Percentiles rank a stretch among this genome's conserved stretches.
Conservation (phyloP, 1,284 basidiomycete species). For the Cutaneotrichosporon dermatis region DNA sequence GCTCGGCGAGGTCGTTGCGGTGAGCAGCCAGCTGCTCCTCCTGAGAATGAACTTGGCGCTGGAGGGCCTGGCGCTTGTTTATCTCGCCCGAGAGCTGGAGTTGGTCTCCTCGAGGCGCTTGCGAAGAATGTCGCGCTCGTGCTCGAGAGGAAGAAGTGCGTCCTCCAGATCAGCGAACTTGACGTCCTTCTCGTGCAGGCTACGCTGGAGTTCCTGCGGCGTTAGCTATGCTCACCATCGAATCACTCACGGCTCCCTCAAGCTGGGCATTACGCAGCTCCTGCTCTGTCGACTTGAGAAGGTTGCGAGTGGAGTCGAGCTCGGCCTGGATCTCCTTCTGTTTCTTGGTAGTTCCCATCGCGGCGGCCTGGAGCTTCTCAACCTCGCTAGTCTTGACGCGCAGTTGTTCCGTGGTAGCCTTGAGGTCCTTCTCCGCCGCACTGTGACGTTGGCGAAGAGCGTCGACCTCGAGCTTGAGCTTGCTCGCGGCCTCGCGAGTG, state of each 20-base stretch:
- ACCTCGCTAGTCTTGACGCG: constrained; percentile 54
- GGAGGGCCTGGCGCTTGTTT: constrained; percentile 64
- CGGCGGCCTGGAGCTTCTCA: constrained; percentile 55
- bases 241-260: not conserved
- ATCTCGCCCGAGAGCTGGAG: constrained; percentile 46
- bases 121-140: constrained; percentile 69
- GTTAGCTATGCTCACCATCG: constrained; percentile 6
- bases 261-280: constrained; percentile 56
- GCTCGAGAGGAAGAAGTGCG: constrained; percentile 72
- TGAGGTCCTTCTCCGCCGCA: constrained; percentile 53
- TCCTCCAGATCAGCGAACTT: constrained; percentile 85
- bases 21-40: constrained; percentile 65
- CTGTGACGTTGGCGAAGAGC: constrained; percentile 55
- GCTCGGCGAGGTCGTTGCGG: constrained; percentile 65
- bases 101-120: constrained; percentile 66
- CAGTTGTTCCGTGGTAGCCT: constrained; percentile 53
- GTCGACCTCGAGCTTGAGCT: constrained; percentile 48
- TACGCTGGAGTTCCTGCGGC: constrained; percentile 59
- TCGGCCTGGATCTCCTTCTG: constrained; percentile 60
- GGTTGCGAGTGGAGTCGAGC: constrained; percentile 64
- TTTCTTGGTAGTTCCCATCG: constrained; percentile 65
- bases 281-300: constrained; percentile 66
- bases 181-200: constrained; percentile 56
- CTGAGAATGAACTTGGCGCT: constrained; percentile 62
- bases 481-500: constrained; percentile 34